Evolutionary conservation across 257 asterid species (phyloP), one percentile per base, ranked within the genome.

Genomic region (Buddleja alternifolia): DNA sequence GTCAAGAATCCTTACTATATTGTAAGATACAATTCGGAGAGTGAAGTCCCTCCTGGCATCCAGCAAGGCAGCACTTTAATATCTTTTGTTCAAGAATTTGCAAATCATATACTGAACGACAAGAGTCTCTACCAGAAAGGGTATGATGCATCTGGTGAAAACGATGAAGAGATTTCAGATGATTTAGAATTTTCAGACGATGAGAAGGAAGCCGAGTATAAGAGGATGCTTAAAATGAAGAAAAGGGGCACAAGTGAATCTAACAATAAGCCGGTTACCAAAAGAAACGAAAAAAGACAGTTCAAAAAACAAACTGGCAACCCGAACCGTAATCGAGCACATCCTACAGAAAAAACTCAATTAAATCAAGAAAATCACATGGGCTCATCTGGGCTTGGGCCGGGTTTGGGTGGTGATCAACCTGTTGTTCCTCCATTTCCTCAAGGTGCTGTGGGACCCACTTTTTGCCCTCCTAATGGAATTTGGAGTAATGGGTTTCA

Each of bases 1-100:
- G 99, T 93, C 45, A 93, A 87, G 85, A 87, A 85, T 74, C 99
- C 99, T 4, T 90, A 81, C 79, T 93, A 93, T 69, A 76, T 93
- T 23, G 93, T 93, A n/a, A 82, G 99, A 61, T 85, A 80, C 85
- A 93, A 93, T 73, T 77, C 87, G 0, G 96, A 93, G 73, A 51
- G 64, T 40, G 99, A 93, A 77, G 83, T 93, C 5, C 99, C 99
- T 29, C 4, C 76, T 5, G 92, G 86, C 40, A 80, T 93, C 61
- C 71, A 82, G 55, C 87, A 82, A 56, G 97, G 96, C 79, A 79
- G 96, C 79, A 79, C 87, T 48, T 23, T 46, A 45, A 67, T 88
- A 64, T 90, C 97, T 10, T 93, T 85, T 29, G 99, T 90, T 14
- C 80, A 70, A 14, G 99, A 93, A 71, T 93, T 84, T 59, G 96